Conservation (phyloP, 2,329 filamentous ascomycete species). For the Fusarium secorum region DNA sequence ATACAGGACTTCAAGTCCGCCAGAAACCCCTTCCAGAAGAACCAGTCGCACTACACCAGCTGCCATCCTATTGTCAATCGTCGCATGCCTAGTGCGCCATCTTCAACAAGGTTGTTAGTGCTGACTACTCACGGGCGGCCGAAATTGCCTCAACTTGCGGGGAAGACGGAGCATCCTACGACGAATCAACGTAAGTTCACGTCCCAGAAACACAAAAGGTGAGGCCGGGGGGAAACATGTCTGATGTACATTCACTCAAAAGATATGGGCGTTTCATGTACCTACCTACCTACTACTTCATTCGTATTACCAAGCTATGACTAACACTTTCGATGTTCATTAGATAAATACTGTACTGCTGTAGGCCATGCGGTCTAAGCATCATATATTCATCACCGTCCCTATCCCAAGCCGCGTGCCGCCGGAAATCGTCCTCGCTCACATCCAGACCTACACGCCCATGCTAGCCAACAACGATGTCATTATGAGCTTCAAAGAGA, state of each 20-base stretch:
- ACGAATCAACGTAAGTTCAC: conserved; percentile 1
- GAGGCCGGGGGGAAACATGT: background rate
- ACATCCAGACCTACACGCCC: conserved; percentile 26
- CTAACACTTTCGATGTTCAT: conserved; percentile 2
- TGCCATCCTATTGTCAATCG: background rate
- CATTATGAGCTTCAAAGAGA: conserved; percentile 15
- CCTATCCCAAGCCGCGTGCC: conserved; percentile 25
- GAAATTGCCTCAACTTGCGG: conserved; percentile 19
- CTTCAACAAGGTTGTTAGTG: background rate
- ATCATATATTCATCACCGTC: conserved; percentile 17
- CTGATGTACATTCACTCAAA: background rate
- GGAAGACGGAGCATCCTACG: conserved; percentile 3
- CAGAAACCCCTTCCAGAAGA: background rate
- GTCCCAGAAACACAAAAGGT: background rate
- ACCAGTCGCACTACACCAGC: background rate
- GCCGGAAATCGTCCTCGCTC: conserved; percentile 24
- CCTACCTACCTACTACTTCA: background rate
- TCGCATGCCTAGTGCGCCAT: background rate
- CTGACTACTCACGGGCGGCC: background rate
- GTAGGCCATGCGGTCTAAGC: conserved; percentile 23
- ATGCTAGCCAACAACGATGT: conserved; percentile 15
- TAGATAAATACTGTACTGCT: background rate
- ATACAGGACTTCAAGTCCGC: background rate
- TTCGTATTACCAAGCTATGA: conserved; percentile 3
- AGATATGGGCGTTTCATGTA: background rate